Evolutionary conservation across 2,329 filamentous ascomycete genomes (phyloP).

Genomic region (Colletotrichum sp.): DNA sequence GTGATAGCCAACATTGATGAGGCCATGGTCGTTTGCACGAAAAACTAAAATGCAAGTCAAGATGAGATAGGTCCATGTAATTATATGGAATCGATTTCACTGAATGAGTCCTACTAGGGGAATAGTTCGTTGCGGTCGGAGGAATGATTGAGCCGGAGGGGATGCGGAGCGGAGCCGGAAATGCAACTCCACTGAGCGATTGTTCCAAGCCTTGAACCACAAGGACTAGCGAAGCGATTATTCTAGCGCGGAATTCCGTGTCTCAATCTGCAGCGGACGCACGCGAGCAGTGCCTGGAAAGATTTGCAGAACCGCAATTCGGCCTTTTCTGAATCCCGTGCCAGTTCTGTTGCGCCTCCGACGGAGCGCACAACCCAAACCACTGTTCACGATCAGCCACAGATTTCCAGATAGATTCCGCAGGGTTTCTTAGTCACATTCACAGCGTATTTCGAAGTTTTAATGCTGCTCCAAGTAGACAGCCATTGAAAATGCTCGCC

Average conservation of each 20-base stretch:
- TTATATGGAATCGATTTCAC: fast-evolving
- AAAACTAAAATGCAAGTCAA: neutral
- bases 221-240: neutral
- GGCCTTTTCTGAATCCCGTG: neutral
- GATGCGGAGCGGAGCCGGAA: neutral
- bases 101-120: neutral
- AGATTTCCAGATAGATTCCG: fast-evolving
- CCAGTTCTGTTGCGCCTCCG: neutral
- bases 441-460: neutral
- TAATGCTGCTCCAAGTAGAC: too few relatives aligned
- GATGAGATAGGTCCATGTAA: neutral
- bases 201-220: neutral
- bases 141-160: neutral
- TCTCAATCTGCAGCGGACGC: neutral
- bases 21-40: neutral
- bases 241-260: neutral
- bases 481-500: fast-evolving
- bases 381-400: neutral
- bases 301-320: neutral
- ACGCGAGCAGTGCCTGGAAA: neutral
- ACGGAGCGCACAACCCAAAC: neutral
- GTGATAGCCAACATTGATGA: neutral
- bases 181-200: neutral
- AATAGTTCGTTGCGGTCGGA: neutral
- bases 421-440: fast-evolving